Conservation (phyloP, 73 alveolate genomes). For the Symbiodinium pilosum region DNA sequence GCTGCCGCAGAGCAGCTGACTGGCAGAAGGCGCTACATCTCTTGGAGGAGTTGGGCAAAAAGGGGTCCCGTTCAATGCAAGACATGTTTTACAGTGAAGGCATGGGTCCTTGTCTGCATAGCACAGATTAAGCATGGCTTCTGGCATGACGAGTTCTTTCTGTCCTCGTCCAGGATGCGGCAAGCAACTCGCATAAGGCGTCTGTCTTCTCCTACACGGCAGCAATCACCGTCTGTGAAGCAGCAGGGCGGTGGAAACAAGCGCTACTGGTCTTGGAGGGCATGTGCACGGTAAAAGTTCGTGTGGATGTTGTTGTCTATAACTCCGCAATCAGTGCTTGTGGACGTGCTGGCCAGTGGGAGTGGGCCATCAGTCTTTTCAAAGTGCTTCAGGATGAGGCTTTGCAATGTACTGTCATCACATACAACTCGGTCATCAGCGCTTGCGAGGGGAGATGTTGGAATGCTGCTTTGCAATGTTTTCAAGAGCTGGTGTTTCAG, state of each 20-base stretch:
- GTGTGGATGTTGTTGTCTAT: not conserved
- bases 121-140: not conserved
- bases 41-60: not conserved
- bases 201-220: not conserved
- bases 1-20: not conserved
- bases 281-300: not conserved
- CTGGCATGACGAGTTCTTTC: not conserved
- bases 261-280: not conserved
- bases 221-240: not conserved
- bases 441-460: slow-evolving; percentile 35
- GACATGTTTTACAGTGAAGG: too few species aligned
- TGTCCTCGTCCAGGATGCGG: not conserved
- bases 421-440: slow-evolving; percentile 72
- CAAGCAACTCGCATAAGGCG: not conserved
- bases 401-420: slow-evolving; percentile 1
- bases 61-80: too few species aligned
- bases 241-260: not conserved
- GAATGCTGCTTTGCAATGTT: slow-evolving; percentile 31
- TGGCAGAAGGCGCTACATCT: not conserved
- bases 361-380: not conserved
- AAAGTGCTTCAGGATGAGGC: not conserved
- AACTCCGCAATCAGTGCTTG: slow-evolving; percentile 58
- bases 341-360: slow-evolving; percentile 32
- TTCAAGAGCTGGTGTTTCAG: slow-evolving; percentile 11
- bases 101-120: too few species aligned